Evolutionary conservation across 2,329 filamentous ascomycete species (phyloP).

Genomic region (Arthrobotrys musiformis): DNA sequence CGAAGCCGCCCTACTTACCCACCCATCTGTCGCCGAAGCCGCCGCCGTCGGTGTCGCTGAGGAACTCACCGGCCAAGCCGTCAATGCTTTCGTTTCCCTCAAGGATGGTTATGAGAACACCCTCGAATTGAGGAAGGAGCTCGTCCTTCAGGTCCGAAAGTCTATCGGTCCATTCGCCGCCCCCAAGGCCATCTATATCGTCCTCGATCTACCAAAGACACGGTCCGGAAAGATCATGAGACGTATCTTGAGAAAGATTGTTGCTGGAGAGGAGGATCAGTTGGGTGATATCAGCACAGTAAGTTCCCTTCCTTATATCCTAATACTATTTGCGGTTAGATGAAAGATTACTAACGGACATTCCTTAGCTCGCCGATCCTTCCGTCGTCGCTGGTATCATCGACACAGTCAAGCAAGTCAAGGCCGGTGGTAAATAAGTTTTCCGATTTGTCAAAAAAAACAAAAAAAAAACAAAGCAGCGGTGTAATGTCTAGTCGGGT

Average conservation of each 20-base stretch:
- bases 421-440: slow-evolving; percentile 27
- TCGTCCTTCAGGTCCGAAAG: slow-evolving; percentile 93
- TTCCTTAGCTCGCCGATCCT: slow-evolving; percentile 81
- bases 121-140: slow-evolving; percentile 89
- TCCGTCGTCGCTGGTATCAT: slow-evolving; percentile 91
- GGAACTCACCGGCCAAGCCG: slow-evolving; percentile 94
- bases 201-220: slow-evolving; percentile 96
- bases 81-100: slow-evolving; percentile 94
- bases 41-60: slow-evolving; percentile 93
- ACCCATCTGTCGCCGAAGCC: slow-evolving; percentile 87
- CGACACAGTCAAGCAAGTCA: slow-evolving; percentile 68
- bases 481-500: slow-evolving; percentile 40
- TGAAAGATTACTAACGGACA: slow-evolving; percentile 6
- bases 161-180: slow-evolving; percentile 97
- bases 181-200: slow-evolving; percentile 89
- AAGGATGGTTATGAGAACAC: slow-evolving; percentile 82
- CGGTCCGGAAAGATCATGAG: slow-evolving; percentile 99
- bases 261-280: slow-evolving; percentile 96
- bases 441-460: background rate
- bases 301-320: slow-evolving; percentile 63
- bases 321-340: background rate
- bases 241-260: slow-evolving; percentile 93
- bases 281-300: slow-evolving; percentile 92
- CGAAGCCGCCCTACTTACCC: slow-evolving; percentile 94
- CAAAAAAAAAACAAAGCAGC: background rate